Conservation (phyloP, 805 yeast species). For the Cyberlindnera xylosilytica region DNA sequence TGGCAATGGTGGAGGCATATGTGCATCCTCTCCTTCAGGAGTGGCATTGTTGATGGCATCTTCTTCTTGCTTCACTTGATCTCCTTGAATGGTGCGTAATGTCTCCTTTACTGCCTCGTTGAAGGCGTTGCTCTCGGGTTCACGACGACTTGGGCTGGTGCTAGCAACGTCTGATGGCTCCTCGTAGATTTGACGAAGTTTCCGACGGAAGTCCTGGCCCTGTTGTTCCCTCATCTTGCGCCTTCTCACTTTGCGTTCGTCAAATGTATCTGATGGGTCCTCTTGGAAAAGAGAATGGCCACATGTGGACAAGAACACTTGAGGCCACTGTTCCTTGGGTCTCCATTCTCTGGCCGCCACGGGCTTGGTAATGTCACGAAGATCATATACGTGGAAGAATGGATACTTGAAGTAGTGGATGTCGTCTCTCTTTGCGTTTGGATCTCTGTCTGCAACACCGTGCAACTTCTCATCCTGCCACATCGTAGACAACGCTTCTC, state of each 20-base stretch:
- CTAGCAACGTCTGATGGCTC: neutral
- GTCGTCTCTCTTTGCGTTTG: slow-evolving; percentile 80
- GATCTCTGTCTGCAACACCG: slow-evolving; percentile 89
- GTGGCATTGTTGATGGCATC: neutral
- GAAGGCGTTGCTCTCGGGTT: slow-evolving; percentile 12
- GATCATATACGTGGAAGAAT: slow-evolving; percentile 77
- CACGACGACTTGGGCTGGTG: neutral
- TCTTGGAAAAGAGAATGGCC: slow-evolving; percentile 80
- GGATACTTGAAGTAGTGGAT: slow-evolving; percentile 74
- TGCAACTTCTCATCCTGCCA: slow-evolving; percentile 79
- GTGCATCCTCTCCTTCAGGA: neutral
- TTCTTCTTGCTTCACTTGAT: no score
- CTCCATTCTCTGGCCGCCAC: slow-evolving; percentile 82
- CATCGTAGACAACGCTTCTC: slow-evolving; percentile 50
- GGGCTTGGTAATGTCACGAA: slow-evolving; percentile 75
- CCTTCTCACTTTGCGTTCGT: slow-evolving; percentile 37
- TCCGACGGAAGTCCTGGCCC: slow-evolving; percentile 39
- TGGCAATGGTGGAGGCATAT: slow-evolving; percentile 24
- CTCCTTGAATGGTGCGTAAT: no score
- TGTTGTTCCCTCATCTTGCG: slow-evolving; percentile 26
- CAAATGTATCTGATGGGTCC: slow-evolving; percentile 43
- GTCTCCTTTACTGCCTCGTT: no score
- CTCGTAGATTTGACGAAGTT: slow-evolving; percentile 23
- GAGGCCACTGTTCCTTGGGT: slow-evolving; percentile 48
- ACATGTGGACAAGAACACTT: slow-evolving; percentile 54